Percentiles rank a stretch among this genome's conserved stretches.
Evolutionary conservation across 768 basidiomycete genomes (phyloP).

Genomic region (Lactarius indigo): DNA sequence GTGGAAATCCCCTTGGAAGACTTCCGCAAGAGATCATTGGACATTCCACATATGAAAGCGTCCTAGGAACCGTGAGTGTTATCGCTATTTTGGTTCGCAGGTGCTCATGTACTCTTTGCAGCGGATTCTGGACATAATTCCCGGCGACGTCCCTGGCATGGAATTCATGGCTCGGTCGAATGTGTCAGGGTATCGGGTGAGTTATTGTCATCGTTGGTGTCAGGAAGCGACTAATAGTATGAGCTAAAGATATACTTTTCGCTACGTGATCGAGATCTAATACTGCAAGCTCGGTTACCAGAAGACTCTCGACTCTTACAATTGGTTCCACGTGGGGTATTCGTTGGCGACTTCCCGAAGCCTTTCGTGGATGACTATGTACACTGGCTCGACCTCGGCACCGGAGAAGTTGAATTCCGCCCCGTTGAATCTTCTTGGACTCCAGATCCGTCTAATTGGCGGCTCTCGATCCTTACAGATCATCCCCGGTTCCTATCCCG

Average conservation of each 20-base stretch:
- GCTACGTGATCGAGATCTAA: neutral
- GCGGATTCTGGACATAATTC: slow-evolving; percentile 5
- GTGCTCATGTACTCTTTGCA: neutral
- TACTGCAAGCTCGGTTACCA: neutral
- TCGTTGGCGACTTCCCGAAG: too few species aligned
- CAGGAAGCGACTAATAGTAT: neutral
- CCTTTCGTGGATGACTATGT: too few species aligned
- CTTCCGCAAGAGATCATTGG: neutral
- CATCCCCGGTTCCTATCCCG: neutral
- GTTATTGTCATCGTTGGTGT: neutral
- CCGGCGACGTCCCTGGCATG: slow-evolving; percentile 6
- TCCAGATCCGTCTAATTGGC: slow-evolving; percentile 32
- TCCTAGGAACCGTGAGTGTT: slow-evolving; percentile 6
- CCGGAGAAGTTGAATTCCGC: slow-evolving; percentile 33
- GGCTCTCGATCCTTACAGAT: too few species aligned
- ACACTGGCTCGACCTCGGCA: too few species aligned
- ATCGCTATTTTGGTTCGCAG: too few species aligned
- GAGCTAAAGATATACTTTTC: neutral
- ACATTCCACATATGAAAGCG: slow-evolving; percentile 2
- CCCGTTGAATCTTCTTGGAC: slow-evolving; percentile 33
- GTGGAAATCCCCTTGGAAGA: neutral
- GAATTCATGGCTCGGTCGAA: slow-evolving; percentile 4
- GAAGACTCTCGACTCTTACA: slow-evolving; percentile 20
- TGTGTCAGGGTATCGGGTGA: slow-evolving; percentile 7
- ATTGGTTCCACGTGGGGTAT: slow-evolving; percentile 33